A percentile compares a stretch with the other conserved stretches of the same genome.
These are phyloP conservation scores for Ceratocystis alfenasii DNA, from an alignment of 2,329 filamentous ascomycete species.

Conservation along the genomic window DNA sequence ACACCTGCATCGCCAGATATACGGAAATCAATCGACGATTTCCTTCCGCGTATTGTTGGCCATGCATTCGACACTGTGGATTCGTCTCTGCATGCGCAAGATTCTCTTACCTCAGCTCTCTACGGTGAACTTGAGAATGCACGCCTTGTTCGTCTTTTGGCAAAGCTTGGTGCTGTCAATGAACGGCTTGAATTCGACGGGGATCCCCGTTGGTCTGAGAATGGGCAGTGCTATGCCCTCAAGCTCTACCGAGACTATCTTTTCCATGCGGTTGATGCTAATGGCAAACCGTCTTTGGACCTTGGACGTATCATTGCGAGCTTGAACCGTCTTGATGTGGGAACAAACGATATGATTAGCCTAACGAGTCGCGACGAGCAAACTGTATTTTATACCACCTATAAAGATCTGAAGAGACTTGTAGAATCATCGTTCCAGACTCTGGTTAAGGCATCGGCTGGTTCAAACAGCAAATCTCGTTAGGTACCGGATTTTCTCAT, in stretches of 20 bases:
- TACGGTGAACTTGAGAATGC: slow-evolving; percentile 81
- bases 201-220: slow-evolving; percentile 75
- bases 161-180: slow-evolving; percentile 77
- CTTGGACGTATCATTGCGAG: slow-evolving; percentile 77
- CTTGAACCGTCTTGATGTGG: slow-evolving; percentile 86
- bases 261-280: slow-evolving; percentile 85
- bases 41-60: slow-evolving; percentile 64
- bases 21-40: slow-evolving; percentile 64
- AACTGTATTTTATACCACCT: slow-evolving; percentile 76
- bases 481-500: slow-evolving; percentile 16
- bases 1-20: slow-evolving; percentile 45
- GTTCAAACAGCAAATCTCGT: slow-evolving; percentile 27
- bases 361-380: slow-evolving; percentile 84
- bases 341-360: slow-evolving; percentile 72
- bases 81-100: slow-evolving; percentile 64
- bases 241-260: slow-evolving; percentile 96
- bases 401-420: slow-evolving; percentile 71
- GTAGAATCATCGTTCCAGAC: slow-evolving; percentile 47
- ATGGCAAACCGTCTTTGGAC: slow-evolving; percentile 72
- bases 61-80: slow-evolving; percentile 68
- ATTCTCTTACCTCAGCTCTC: slow-evolving; percentile 60
- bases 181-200: slow-evolving; percentile 78
- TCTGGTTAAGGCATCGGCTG: slow-evolving; percentile 37
- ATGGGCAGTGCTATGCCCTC: slow-evolving; percentile 79
- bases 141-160: slow-evolving; percentile 63